phyloP scores from a whole-genome alignment of 176 grass and related monocot genomes.

The Aegilops speltoides region DNA sequence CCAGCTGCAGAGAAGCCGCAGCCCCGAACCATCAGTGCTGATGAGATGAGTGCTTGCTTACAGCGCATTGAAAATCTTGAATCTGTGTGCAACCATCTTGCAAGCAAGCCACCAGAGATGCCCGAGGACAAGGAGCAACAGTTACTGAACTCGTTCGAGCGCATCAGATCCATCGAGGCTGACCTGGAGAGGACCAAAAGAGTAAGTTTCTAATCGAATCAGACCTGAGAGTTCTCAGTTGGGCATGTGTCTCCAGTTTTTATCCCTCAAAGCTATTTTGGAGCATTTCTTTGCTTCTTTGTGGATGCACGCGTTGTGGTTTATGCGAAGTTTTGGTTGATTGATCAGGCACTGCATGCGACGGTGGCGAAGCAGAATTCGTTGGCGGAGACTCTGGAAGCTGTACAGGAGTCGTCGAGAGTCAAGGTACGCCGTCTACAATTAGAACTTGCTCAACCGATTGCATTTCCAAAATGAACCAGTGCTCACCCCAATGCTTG shows the following conservation, averaged over 20 bases:
- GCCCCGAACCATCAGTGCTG: slow-evolving; percentile 16
- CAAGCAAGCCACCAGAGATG: slow-evolving; percentile 59
- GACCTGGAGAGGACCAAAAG: slow-evolving; percentile 79
- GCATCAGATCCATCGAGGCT: slow-evolving; percentile 84
- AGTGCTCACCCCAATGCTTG: background rate
- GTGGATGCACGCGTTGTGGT: background rate
- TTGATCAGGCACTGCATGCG: slow-evolving; percentile 45
- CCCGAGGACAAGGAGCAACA: slow-evolving; percentile 71
- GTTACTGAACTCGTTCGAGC: slow-evolving; percentile 70
- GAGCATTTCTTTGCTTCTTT: background rate
- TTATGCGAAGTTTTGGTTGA: background rate
- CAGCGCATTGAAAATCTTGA: slow-evolving; percentile 76
- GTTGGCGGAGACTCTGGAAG: slow-evolving; percentile 66
- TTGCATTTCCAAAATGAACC: background rate
- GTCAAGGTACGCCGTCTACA: slow-evolving; percentile 47
- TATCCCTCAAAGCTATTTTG: too few relatives aligned
- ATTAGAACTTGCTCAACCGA: background rate
- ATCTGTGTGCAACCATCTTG: slow-evolving; percentile 63
- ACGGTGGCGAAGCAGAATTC: slow-evolving; percentile 57
- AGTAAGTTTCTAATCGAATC: slow-evolving; percentile 34
- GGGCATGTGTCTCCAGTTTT: too few relatives aligned
- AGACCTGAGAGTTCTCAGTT: background rate
- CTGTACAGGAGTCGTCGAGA: slow-evolving; percentile 61
- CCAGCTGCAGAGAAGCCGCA: slow-evolving; percentile 20
- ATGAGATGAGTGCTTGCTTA: slow-evolving; percentile 47